Evolutionary conservation across 495 filamentous ascomycete genomes (phyloP), one percentile per base, ranked within the genome.

Genomic region (Xylaria intraflava): DNA sequence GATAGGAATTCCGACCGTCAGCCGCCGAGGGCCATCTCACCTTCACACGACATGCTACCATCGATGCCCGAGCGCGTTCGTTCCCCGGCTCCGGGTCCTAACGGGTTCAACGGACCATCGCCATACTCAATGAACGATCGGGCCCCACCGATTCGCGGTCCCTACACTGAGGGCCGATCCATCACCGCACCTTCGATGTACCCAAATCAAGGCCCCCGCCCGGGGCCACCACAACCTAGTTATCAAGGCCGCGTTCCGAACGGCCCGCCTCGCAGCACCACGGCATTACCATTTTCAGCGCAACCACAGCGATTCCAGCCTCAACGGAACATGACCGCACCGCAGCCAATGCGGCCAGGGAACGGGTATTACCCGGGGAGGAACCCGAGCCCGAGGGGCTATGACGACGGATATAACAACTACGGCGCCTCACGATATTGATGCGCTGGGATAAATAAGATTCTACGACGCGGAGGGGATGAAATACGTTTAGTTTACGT

Each of bases 311-410:
- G 58, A 49, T 68, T 60, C 41, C 59, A 65, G 14, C 77, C 73
- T 16, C 67, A 73, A 42, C 59, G 78, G 20, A 75, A 77, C 49
- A 75, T 78, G 73, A 79, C 77, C 7, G 76, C 73, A 9, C 78
- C 78, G 7, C 67, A 72, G 43, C 64, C 67, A 9, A 52, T 56
- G 45, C 66, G 69, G 38, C 61, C 64, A 33, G 57, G 49, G 8
- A 49, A 63, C 49, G 57, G 46, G 49, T 60, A 59, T 43, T 49
- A 52, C 54, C 17, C 46, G 43, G 61, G 61, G 31, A 42, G 7
- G 39, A 50, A 58, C 30, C 47, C 64, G 16, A 46, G 19, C 26
- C 51, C 43, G 47, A 44, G 40, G 42, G 52, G 48, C 51, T 57
- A 17, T 53, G 61, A 53, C 4, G 64, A 66, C 42, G 65, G 62